A percentile compares a stretch with the other conserved stretches of the same genome.
Conservation (phyloP, 495 filamentous ascomycete species). For the Xylaria bambusicola region DNA sequence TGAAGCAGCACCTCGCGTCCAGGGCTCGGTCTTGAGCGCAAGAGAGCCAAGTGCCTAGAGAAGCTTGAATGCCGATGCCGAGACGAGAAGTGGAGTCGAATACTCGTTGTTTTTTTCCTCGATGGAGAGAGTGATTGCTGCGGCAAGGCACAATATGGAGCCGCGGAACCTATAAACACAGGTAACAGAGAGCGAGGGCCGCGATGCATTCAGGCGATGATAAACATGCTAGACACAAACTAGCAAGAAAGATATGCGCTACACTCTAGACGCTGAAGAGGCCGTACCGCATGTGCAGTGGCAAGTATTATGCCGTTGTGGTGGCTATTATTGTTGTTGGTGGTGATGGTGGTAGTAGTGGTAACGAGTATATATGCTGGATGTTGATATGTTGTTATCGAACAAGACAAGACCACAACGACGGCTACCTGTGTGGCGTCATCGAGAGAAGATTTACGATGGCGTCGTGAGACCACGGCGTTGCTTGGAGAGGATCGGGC, state of each 20-base stretch:
- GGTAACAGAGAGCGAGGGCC: constrained; percentile 21
- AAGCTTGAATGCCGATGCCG: neutral
- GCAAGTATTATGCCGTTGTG: too few relatives aligned
- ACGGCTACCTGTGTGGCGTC: neutral
- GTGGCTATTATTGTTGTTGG: too few relatives aligned
- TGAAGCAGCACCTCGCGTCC: too few relatives aligned
- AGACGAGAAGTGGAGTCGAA: neutral
- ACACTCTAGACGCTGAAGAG: neutral
- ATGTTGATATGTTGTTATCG: too few relatives aligned
- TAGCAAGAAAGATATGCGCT: neutral
- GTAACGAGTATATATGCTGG: too few relatives aligned
- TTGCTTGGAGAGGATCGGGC: too few relatives aligned
- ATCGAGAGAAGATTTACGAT: neutral
- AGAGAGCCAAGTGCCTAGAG: constrained; percentile 14
- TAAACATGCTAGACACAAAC: constrained; percentile 24
- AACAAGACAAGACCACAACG: too few relatives aligned
- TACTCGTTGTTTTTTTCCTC: constrained; percentile 20
- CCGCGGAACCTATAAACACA: constrained; percentile 28
- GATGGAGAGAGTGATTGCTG: constrained; percentile 12
- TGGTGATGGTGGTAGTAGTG: too few relatives aligned
- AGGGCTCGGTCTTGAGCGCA: too few relatives aligned
- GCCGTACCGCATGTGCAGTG: neutral
- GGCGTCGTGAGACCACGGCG: neutral
- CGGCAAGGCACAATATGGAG: constrained; percentile 19
- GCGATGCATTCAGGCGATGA: constrained; percentile 34